Base-by-base conservation (phyloP, 176 grass and related monocot species). In the Eremochloa ophiuroides region DNA sequence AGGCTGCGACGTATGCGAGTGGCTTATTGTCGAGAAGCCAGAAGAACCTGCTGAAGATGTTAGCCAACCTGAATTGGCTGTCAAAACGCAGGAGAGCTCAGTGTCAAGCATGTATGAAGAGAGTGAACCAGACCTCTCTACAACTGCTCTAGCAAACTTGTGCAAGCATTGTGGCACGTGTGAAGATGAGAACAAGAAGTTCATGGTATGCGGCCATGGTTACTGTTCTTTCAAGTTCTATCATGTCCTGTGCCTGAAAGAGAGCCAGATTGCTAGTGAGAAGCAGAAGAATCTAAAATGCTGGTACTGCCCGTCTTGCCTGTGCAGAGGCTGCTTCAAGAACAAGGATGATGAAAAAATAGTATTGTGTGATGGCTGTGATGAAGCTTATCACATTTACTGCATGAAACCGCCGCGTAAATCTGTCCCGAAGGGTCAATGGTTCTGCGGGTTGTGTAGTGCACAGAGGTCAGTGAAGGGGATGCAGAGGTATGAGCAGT, bases 261-360 rank as follows among this genome's bases (percentile, higher is more conserved):
- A 87, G 25, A 91, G 73, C 68, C 95, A 98, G 89, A 87, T 95
- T 80, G 96, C 89, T 40, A 74, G 51, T 7, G 82, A 84, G 60
- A 82, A 89, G 58, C 96, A 95, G 79, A 68, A 84, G 47, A 90
- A 95, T 1, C 81, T 66, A 75, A 33, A 73, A 9, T 93, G 91
- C 90, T 95, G 96, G 96, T 99, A 95, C 70, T 99, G 96, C 80
- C 93, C 96, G 2, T 99, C 96, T n/a, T 95, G 96, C 51, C 80
- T 95, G 16, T 99, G 96, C 81, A 84, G 96, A 75, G 35, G 67
- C 73, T 99, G 96, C 79, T 86, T 91, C 65, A 85, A 82, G 69
- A 81, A 93, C 74, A 87, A 84, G 87, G 88, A 95, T 31, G 96
- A 99, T 30, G 87, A 93, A 11, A 80, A 88, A 33, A 95, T 78